These are phyloP conservation scores for Dalbergia oliveri DNA, from an alignment of 306 rosid genomes.

Conservation along the genomic window DNA sequence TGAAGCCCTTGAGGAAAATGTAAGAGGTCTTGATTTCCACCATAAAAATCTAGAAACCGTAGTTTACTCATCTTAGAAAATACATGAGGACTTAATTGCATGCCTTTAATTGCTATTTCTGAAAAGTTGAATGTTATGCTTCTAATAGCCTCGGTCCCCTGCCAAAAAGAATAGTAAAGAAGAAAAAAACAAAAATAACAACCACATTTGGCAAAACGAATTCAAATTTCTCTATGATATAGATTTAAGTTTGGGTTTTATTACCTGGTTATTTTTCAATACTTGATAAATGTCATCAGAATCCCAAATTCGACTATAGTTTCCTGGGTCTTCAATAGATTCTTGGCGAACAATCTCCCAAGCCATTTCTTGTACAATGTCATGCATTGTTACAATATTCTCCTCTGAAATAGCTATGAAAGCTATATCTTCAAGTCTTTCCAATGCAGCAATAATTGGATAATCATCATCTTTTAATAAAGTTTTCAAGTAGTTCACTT, in stretches of 20 bases:
- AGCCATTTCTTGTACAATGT: conserved; percentile 1
- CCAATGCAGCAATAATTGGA: background rate
- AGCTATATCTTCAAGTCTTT: conserved; percentile 12
- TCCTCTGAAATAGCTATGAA: background rate
- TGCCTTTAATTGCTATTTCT: background rate
- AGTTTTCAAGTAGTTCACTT: background rate
- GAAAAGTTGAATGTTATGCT: conserved; percentile 13
- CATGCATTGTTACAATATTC: conserved; percentile 2
- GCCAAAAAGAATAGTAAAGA: background rate
- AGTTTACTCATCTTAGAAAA: conserved; percentile 40
- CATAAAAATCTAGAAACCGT: conserved; percentile 6
- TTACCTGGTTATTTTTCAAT: background rate
- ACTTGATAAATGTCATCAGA: conserved; percentile 7
- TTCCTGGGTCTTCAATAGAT: background rate
- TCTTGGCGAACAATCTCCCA: conserved; percentile 23
- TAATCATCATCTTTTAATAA: background rate
- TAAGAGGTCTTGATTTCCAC: accelerated
- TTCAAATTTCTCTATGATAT: background rate
- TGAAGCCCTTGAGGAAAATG: conserved; percentile 5
- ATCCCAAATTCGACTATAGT: background rate
- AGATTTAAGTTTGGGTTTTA: background rate
- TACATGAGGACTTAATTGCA: background rate
- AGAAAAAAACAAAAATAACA: background rate
- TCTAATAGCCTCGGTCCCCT: conserved; percentile 42
- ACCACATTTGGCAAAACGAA: background rate